These are phyloP conservation scores for Ganoderma multipileum DNA, from an alignment of 1,284 basidiomycete species.

Conservation along the genomic window DNA sequence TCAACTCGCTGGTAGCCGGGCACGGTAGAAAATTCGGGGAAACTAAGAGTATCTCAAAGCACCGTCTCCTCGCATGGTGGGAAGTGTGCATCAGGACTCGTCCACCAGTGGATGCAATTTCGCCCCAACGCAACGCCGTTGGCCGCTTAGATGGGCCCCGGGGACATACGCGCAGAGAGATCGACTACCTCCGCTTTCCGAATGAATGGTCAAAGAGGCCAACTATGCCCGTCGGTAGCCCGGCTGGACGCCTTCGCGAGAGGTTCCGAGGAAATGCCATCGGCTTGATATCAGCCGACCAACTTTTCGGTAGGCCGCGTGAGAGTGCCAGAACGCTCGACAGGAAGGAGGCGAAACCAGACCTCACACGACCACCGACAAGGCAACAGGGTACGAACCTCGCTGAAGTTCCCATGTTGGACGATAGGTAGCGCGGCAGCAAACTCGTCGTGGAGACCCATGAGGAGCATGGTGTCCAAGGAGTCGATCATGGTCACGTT, in stretches of 20 bases:
- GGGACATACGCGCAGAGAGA: background rate
- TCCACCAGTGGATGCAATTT: too few relatives aligned
- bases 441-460: conserved; percentile 86
- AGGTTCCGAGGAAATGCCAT: background rate
- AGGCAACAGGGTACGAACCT: conserved; percentile 17
- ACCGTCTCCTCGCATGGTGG: background rate
- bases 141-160: background rate
- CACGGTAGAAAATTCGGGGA: background rate
- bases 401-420: conserved; percentile 67
- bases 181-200: background rate
- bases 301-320: background rate
- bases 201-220: background rate
- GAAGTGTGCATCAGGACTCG: background rate
- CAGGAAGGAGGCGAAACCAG: background rate
- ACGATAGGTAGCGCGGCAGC: conserved; percentile 76
- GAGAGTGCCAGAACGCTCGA: background rate
- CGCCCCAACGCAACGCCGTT: background rate
- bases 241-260: background rate
- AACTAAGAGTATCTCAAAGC: background rate
- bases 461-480: conserved; percentile 88
- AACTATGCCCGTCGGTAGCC: background rate
- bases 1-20: too few relatives aligned
- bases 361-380: background rate
- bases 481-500: conserved; percentile 85
- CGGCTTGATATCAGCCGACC: background rate